These are phyloP conservation scores for Aristolochia californica DNA, from an alignment of 164 flowering plant genomes.

Conservation along the genomic window DNA sequence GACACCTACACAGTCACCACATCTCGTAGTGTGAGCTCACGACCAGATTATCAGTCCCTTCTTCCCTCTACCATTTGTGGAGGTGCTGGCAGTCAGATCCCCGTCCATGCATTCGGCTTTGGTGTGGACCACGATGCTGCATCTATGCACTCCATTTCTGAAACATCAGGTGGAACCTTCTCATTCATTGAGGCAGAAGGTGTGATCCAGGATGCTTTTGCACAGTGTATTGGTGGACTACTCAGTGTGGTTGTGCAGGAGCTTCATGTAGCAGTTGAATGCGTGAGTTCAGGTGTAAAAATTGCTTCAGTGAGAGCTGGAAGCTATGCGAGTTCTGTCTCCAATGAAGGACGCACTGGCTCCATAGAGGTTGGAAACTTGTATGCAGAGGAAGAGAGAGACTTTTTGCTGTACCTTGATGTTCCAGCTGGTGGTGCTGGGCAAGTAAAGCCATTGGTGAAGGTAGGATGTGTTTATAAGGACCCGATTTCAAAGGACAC, in stretches of 20 bases:
- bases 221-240: conserved; percentile 95
- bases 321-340: conserved; percentile 41
- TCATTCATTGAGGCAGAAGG: conserved; percentile 83
- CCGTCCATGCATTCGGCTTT: conserved; percentile 91
- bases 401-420: conserved; percentile 53
- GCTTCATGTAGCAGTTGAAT: conserved; percentile 40
- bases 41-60: conserved; percentile 38
- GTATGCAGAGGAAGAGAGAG: conserved; percentile 93
- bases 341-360: conserved; percentile 29
- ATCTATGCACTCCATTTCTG: conserved; percentile 82
- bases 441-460: conserved; percentile 36
- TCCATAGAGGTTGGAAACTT: conserved; percentile 63
- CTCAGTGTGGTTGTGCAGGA: conserved; percentile 84
- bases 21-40: conserved; percentile 18
- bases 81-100: conserved; percentile 37
- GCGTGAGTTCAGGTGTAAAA: conserved; percentile 33
- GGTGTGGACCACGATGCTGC: conserved; percentile 89
- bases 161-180: conserved; percentile 91
- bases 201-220: conserved; percentile 95
- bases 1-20: conserved; percentile 53
- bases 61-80: conserved; percentile 42
- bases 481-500: conserved; percentile 47
- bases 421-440: conserved; percentile 38
- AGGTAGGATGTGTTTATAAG: conserved; percentile 46
- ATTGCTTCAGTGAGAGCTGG: conserved; percentile 64